Evolutionary conservation across 352 stramenopile genomes (phyloP), one percentile per base, ranked within the genome.

Genomic region (Pythium sp.): DNA sequence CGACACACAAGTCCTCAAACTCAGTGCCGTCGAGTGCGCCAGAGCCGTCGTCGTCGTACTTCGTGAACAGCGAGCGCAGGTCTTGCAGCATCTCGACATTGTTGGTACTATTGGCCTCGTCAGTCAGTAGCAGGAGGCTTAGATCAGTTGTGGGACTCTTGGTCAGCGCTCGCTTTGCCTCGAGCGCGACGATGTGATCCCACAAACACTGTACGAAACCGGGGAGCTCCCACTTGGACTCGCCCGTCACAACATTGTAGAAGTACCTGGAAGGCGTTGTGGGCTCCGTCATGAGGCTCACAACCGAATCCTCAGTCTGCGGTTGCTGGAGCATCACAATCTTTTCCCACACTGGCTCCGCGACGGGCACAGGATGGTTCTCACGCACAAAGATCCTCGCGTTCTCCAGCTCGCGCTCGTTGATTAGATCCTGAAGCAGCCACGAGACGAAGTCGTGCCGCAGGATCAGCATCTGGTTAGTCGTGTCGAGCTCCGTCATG

Each of bases 1-100:
- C 78, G 1, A 90, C 81, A 43, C 84, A 93, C 1, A 91, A 47
- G 57, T 90, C 81, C 26, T 86, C 60, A 51, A 91, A 88, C 68
- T 93, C 81, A 6, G 67, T 66, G 4, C 65, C 56, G 43, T 89
- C 81, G 46, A 93, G 55, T n/a, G 70, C 46, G 0, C 77, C 76
- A 2, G 79, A 82, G 2, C 74, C 68, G 58, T 93, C 81, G 22
- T 90, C 84, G 38, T 91, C 82, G 49, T 82, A 89, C 58, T 81
- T 80, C 18, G 64, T 36, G 65, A 91, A 93, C 2, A 91, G 43
- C 14, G 69, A 68, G 30, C 70, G 76, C 14, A 93, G 73, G 41
- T 88, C 74, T 28, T 84, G 68, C 5, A 85, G 38, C 61, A 80
- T 69, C 56, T 89, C 81, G 51, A 60, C 41, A 38, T 65, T 67